Base-by-base conservation (phyloP, 805 yeast genomes). In the Lachancea lanzarotensis region DNA sequence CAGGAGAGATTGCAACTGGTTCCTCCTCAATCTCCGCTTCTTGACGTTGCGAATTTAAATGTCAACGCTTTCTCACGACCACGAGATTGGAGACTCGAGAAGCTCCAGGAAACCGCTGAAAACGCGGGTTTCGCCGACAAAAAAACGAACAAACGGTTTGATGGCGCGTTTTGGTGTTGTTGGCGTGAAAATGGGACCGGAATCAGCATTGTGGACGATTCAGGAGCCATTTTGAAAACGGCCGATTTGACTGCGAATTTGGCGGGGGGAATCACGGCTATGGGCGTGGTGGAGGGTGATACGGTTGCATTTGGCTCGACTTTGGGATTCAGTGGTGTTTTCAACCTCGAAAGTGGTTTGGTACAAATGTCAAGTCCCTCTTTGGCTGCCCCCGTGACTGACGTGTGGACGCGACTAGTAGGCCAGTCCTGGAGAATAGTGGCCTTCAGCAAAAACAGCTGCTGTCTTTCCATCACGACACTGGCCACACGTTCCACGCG, bases 81-180 rank as follows among this genome's bases (percentile, higher is more conserved):
- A 13, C 4, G 33, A 15, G 33, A 30, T 15, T 40, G 43, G 43
- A 30, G 37, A 18, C 37, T 40, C 3, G 32, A 40, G n/a, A 12
- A 19, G 25, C 16, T 31, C n/a, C 18, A 31, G 9, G 18, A 19
- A 16, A n/a, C n/a, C 2, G 25, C 25, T 8, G 20, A 25, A 22
- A 16, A 32, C 18, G n/a, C 20, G 16, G 32, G 16, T 8, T 20
- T 32, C 11, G n/a, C 22, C 31, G 22, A 31, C n/a, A 19, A 20
- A 19, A 29, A 22, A 13, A 30, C 26, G 20, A 19, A 30, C n/a
- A 42, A 42, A 18, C 37, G 45, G 13, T 11, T 10, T 13, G 45
- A 42, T 30, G 41, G 45, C 9, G 29, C n/a, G 12, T 38, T 43
- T 15, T 37, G 46, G 42, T 35, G 35, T 10, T 35, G 33, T 32